Percentiles rank a stretch among this genome's conserved stretches.
These are phyloP conservation scores for Russula sp. DNA, from an alignment of 768 basidiomycete species.

Conservation along the genomic window DNA sequence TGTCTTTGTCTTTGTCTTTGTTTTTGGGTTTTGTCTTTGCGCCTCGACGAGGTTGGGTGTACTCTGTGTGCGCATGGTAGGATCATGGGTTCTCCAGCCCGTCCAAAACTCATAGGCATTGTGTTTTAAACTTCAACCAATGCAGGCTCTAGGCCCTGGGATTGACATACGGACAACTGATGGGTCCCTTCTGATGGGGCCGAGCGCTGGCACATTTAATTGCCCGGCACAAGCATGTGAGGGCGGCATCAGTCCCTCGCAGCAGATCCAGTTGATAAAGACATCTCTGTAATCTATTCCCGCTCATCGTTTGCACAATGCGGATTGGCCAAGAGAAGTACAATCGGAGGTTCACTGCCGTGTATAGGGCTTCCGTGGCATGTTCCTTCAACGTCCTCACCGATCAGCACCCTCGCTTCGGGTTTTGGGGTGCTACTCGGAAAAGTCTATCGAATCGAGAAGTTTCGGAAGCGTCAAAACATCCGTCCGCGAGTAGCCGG, in stretches of 20 bases:
- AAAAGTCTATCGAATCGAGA: constrained; percentile 11
- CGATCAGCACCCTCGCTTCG: constrained; percentile 17
- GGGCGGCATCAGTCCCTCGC: background rate
- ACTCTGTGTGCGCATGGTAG: background rate
- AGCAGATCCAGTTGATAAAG: constrained; percentile 1
- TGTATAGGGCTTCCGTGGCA: background rate
- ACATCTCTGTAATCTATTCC: background rate
- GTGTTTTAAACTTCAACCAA: background rate
- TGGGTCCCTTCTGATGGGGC: background rate
- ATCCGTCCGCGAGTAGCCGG: constrained; percentile 15
- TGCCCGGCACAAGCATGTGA: background rate
- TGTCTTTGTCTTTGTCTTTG: background rate
- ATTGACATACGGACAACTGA: no score
- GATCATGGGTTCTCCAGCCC: background rate
- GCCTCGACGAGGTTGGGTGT: background rate
- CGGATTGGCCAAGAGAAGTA: background rate
- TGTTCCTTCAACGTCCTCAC: constrained; percentile 10
- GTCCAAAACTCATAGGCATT: background rate
- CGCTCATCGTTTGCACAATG: background rate
- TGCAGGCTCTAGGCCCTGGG: background rate
- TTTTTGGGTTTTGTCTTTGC: background rate
- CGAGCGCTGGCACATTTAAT: background rate
- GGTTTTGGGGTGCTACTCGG: constrained; percentile 20
- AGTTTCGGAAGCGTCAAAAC: constrained; percentile 8
- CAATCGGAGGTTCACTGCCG: background rate